Evolutionary conservation across 768 basidiomycete genomes (phyloP).

Genomic region (Pleurotus giganteus): DNA sequence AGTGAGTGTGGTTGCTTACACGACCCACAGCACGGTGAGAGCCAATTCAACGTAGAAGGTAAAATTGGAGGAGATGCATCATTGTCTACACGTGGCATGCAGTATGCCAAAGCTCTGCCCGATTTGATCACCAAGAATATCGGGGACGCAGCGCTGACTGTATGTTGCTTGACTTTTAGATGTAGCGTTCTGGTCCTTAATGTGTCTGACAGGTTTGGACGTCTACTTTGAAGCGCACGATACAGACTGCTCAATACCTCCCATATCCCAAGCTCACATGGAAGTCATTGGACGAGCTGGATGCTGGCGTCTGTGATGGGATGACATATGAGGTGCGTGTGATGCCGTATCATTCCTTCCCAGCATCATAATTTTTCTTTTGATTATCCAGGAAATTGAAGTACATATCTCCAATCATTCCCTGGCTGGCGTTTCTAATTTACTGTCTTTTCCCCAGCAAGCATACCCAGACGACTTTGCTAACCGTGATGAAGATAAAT

Average conservation of each 20-base stretch:
- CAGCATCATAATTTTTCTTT: not conserved
- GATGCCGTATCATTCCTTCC: not conserved
- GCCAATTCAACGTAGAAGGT: conserved; percentile 93
- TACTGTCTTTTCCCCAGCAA: conserved; percentile 46
- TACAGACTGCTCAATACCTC: conserved; percentile 81
- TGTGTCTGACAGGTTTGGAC: conserved; percentile 81
- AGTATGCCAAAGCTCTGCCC: conserved; percentile 86
- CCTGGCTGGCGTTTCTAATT: not conserved
- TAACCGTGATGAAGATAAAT: conserved; percentile 98
- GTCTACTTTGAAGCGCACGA: conserved; percentile 91
- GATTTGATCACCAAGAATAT: conserved; percentile 87
- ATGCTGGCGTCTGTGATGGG: conserved; percentile 98
- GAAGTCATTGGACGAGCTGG: conserved; percentile 98
- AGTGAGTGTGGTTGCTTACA: conserved; percentile 10
- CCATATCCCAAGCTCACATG: conserved; percentile 93
- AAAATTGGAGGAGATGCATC: conserved; percentile 97
- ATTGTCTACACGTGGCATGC: conserved; percentile 78
- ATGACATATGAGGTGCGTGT: conserved; percentile 85
- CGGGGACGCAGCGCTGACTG: conserved; percentile 84
- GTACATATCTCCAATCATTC: conserved; percentile 35
- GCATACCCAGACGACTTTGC: conserved; percentile 98
- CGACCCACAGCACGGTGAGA: conserved; percentile 87
- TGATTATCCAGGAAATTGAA: conserved; percentile 74
- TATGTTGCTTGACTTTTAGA: conserved; percentile 28
- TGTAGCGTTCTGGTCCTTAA: conserved; percentile 4